Conservation (phyloP, 2,329 filamentous ascomycete species). For the Botrytis fabae region DNA sequence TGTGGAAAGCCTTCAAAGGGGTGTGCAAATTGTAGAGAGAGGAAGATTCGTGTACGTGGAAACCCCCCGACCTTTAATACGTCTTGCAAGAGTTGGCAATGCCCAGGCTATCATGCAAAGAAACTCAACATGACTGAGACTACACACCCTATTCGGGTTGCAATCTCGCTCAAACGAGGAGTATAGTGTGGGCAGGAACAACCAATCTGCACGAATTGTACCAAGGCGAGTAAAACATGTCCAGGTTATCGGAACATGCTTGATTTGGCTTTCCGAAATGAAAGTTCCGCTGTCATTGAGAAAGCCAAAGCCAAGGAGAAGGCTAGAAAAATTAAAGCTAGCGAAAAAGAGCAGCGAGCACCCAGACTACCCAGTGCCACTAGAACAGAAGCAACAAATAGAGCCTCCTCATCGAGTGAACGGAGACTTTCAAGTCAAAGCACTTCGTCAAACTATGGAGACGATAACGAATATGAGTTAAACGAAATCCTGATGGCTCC, state of each 20-base stretch:
- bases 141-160: neutral
- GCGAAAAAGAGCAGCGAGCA: slow-evolving; percentile 24
- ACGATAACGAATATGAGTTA: slow-evolving; percentile 4
- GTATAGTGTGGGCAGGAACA: slow-evolving; percentile 53
- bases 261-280: slow-evolving; percentile 58
- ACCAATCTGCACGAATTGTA: slow-evolving; percentile 54
- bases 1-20: slow-evolving; percentile 26
- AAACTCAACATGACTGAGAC: neutral
- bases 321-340: slow-evolving; percentile 30
- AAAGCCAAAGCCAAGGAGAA: slow-evolving; percentile 45
- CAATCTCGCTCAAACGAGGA: slow-evolving; percentile 14
- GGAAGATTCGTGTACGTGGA: slow-evolving; percentile 12
- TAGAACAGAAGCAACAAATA: neutral
- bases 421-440: neutral
- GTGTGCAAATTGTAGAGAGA: slow-evolving; percentile 15
- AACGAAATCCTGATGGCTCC: neutral
- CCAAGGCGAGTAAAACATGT: slow-evolving; percentile 51
- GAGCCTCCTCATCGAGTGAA: neutral
- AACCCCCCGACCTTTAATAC: neutral
- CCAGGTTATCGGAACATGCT: slow-evolving; percentile 57
- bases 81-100: neutral
- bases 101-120: neutral
- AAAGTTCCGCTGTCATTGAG: slow-evolving; percentile 55
- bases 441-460: neutral
- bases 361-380: neutral